Base-by-base conservation (phyloP, 805 yeast species). In the Candida gorgasii region DNA sequence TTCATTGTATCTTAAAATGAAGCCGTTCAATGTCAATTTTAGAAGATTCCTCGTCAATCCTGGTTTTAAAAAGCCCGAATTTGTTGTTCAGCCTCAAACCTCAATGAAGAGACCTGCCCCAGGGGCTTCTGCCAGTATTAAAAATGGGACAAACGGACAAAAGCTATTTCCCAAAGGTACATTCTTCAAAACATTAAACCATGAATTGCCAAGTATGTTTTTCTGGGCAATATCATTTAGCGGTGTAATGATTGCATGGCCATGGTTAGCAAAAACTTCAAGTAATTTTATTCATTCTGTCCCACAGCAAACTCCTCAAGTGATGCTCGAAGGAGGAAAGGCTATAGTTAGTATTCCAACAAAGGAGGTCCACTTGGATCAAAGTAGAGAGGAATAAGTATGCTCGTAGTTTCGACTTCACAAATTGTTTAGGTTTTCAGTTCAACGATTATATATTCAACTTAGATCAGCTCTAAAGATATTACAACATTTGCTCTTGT, bases 121-220 rank as follows among this genome's bases (percentile, higher is more conserved):
- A 15, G 31, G 20, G 7, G 39, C 43, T 14, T 30, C 39, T 8
- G 20, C 38, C 6, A 45, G 40, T 28, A 27, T 46, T 24, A 22
- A 18, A 24, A 39, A 39, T 28, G 52, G 52, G 2, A 31, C 42
- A 3, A 43, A 33, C 8, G 48, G 48, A 1, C 42, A 49, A 35
- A 36, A 39, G 16, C 11, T 36, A 11, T 47, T 48, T 22, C 51
- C 55, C 5, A 43, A 22, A 26, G 51, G 51, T 15, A 46, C 48
- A 4, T 30, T 46, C 5, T 11, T 36, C 5, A 24, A 19, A 12
- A 41, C 37, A 7, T 38, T 46, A 4, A 15, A 16, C 1, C 42
- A 36, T 23, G 51, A 50, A 33, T 12, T 46, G 14, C 48, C 49
- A 17, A 46, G 35, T 8, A 44, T 41, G 13, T 11, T 39, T 9